Conservation (phyloP, 2,329 filamentous ascomycete species). For the Apiospora kogelbergensis region DNA sequence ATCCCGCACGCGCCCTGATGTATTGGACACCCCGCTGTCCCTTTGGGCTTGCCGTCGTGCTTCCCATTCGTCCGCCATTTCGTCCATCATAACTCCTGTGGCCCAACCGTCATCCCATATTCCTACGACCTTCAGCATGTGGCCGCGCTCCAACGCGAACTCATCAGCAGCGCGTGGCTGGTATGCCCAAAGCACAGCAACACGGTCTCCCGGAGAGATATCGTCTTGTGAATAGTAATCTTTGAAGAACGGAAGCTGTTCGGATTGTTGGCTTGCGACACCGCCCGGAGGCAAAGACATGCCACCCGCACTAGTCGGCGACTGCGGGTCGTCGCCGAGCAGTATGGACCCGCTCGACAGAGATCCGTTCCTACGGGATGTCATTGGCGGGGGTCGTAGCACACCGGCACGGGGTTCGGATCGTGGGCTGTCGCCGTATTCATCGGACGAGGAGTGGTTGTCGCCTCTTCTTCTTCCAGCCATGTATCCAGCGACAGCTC, state of each 20-base stretch:
- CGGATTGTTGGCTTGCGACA: constrained; percentile 84
- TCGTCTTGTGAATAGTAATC: constrained; percentile 98
- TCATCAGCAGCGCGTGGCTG: constrained; percentile 92
- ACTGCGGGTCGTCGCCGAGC: constrained; percentile 68
- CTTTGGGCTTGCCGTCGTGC: constrained; percentile 72
- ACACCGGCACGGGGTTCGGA: constrained; percentile 60
- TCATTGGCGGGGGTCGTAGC: constrained; percentile 57
- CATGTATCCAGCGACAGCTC: constrained; percentile 49
- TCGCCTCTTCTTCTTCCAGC: constrained; percentile 49
- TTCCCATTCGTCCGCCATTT: constrained; percentile 88
- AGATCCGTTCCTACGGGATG: constrained; percentile 76
- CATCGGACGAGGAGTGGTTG: constrained; percentile 69
- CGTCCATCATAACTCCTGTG: constrained; percentile 80
- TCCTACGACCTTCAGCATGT: constrained; percentile 97
- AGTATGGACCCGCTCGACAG: constrained; percentile 82
- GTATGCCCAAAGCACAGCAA: constrained; percentile 94
- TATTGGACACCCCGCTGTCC: constrained; percentile 90
- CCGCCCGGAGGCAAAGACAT: constrained; percentile 75
- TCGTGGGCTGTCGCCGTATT: constrained; percentile 70
- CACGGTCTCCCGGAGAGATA: constrained; percentile 86
- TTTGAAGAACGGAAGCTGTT: constrained; percentile 95
- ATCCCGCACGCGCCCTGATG: constrained; percentile 60
- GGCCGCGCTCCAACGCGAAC: constrained; percentile 87
- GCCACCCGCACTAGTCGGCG: constrained; percentile 69
- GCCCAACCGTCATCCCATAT: constrained; percentile 99